Base-by-base conservation (phyloP, 345 rosid species). In the Capsella bursapastoris region DNA sequence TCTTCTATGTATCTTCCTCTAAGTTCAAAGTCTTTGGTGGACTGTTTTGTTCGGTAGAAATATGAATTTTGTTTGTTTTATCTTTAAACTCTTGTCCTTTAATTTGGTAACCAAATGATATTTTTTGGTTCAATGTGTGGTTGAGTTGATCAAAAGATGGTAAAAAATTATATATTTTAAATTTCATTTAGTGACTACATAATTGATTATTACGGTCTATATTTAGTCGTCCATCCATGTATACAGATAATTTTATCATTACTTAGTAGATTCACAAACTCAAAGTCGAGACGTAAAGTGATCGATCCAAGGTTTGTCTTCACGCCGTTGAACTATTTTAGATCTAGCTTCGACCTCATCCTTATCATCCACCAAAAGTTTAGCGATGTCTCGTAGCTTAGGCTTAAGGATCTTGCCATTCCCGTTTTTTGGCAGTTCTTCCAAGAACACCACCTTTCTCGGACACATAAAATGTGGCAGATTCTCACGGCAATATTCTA, bases 381-480 rank as follows among this genome's bases (percentile, higher is more conserved):
- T 82, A 5, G 87, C 90, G 15, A 64, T 5, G 16, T 71, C 81
- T 74, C 88, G 77, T 13, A 87, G 16, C 52, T 68, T 77, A 62
- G 65, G 66, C 66, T 89, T 89, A 48, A 79, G 82, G 16, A 87
- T 74, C 64, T 89, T 89, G 0, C 90, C 90, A 1, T 85, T 89
- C 3, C 84, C n/a, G 15, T 83, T 86, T 77, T 80, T 87, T 1
- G 91, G 90, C 64, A 89, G 48, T 40, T 81, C 80, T 7, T 67
- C 50, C 37, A 78, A 8, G 41, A 84, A 77, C 55, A 58, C 85
- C 1, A 88, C 85, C 72, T 83, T 85, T 77, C 79, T 85, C 0
- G 88, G 90, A 25, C 83, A 84, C 95, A 80, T 84, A 71, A 77
- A 89, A 72, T 32, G 81, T 1, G 90, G 78, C 10, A 89, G 63